A percentile compares a stretch with the other conserved stretches of the same genome.
Conservation (phyloP, 2,329 filamentous ascomycete genomes). For the Trichoderma koningiopsis region DNA sequence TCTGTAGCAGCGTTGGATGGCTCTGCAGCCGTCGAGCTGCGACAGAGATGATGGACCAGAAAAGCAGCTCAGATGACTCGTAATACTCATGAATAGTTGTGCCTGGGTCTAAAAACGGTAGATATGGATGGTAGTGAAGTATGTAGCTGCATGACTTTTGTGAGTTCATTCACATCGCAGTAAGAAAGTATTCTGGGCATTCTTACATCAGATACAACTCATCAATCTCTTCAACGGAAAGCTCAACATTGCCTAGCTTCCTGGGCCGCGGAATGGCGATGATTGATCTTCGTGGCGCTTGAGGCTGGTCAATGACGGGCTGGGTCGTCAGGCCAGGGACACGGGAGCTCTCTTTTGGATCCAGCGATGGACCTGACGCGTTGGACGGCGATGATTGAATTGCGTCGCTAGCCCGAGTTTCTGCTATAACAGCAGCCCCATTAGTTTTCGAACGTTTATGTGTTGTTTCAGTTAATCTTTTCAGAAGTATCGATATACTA, state of each 20-base stretch:
- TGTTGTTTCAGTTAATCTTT: not conserved
- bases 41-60: conserved; percentile 19
- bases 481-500: not conserved
- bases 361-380: not conserved
- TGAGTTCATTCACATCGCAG: not conserved
- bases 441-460: not conserved
- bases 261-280: conserved; percentile 3
- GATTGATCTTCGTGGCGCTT: not conserved
- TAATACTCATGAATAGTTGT: conserved; percentile 7
- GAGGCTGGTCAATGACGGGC: conserved; percentile 16
- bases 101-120: conserved; percentile 6
- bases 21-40: conserved; percentile 11
- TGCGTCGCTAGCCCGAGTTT: not conserved
- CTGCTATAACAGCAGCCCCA: not conserved
- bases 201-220: conserved; percentile 8
- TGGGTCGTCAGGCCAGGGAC: conserved; percentile 8
- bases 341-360: conserved; percentile 14
- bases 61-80: conserved; percentile 6
- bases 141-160: not conserved
- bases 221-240: conserved; percentile 18
- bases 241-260: conserved; percentile 13
- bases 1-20: conserved; percentile 6
- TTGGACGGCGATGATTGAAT: not conserved
- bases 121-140: conserved; percentile 10
- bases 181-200: not conserved